A percentile compares a stretch with the other conserved stretches of the same genome.
Evolutionary conservation across 2,329 filamentous ascomycete genomes (phyloP).

Genomic region (Microdochium nivale): DNA sequence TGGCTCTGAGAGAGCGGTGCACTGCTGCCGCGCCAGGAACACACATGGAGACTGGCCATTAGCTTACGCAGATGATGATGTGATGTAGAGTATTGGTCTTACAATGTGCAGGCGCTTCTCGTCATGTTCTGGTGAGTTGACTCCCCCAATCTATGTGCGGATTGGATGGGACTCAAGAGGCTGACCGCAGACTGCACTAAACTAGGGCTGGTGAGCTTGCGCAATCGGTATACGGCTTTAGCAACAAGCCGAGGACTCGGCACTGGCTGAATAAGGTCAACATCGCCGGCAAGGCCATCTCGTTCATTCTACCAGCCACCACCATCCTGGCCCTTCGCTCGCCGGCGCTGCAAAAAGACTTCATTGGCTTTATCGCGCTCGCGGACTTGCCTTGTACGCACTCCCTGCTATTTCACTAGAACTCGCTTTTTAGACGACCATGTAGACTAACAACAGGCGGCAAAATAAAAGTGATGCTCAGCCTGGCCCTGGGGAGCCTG

Average conservation of each 20-base stretch:
- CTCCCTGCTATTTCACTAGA: background rate
- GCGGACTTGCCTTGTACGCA: background rate
- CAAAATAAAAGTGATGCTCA: constrained; percentile 12
- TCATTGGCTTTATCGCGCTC: constrained; percentile 4
- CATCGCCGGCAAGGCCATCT: background rate
- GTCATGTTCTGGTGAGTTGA: constrained; percentile 14
- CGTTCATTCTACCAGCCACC: background rate
- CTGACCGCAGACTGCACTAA: too few relatives aligned
- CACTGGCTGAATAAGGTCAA: background rate
- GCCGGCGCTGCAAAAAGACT: constrained; percentile 1
- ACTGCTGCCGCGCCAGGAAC: too few relatives aligned
- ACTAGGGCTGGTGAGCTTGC: constrained; percentile 5
- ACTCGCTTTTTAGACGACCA: background rate
- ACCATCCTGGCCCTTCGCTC: background rate
- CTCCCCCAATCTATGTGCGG: too few relatives aligned
- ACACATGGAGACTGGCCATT: too few relatives aligned
- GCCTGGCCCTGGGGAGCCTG: constrained; percentile 11
- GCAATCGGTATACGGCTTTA: constrained; percentile 7
- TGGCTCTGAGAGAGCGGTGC: too few relatives aligned
- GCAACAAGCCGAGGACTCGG: constrained; percentile 2
- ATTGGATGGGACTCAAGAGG: too few relatives aligned
- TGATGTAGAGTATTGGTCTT: constrained; percentile 13
- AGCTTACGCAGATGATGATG: background rate
- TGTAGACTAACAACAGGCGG: background rate
- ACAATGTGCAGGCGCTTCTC: constrained; percentile 15